phyloP scores from a whole-genome alignment of 305 asterid genomes.

The Rubia occidens region DNA sequence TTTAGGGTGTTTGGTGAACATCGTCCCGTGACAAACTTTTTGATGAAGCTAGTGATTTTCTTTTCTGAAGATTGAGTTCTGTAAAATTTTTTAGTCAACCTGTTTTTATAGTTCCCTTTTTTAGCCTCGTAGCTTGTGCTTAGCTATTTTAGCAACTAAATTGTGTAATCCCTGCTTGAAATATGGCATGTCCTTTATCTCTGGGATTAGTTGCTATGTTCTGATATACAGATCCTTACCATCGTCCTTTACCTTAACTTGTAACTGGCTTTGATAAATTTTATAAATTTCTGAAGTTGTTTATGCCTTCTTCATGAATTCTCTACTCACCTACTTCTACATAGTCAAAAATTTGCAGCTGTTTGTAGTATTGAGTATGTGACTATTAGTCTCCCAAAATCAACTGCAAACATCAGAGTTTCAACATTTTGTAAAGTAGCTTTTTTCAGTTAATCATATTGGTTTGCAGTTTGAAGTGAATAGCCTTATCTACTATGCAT shows the following conservation, averaged over 20 bases:
- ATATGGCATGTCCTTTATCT: not conserved
- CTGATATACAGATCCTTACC: not conserved
- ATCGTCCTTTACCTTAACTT: not conserved
- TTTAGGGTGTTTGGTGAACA: not conserved
- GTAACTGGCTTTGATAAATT: not conserved
- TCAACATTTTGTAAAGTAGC: too few species aligned
- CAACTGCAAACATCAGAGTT: not conserved
- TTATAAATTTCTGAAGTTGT: not conserved
- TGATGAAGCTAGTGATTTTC: not conserved
- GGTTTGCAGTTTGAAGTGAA: not conserved
- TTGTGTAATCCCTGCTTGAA: not conserved
- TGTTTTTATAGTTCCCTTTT: not conserved
- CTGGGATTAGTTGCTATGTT: not conserved
- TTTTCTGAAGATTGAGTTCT: not conserved
- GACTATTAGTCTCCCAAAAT: not conserved
- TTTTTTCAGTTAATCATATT: not conserved
- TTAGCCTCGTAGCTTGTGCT: not conserved
- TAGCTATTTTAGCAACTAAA: not conserved
- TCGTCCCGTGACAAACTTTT: not conserved
- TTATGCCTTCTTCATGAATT: not conserved
- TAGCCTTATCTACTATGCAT: not conserved
- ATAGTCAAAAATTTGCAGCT: conserved; percentile 3
- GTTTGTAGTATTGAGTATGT: not conserved
- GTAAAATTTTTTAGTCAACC: not conserved
- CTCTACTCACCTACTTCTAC: not conserved